phyloP scores from a whole-genome alignment of 345 rosid species.

The Anacardium occidentale region DNA sequence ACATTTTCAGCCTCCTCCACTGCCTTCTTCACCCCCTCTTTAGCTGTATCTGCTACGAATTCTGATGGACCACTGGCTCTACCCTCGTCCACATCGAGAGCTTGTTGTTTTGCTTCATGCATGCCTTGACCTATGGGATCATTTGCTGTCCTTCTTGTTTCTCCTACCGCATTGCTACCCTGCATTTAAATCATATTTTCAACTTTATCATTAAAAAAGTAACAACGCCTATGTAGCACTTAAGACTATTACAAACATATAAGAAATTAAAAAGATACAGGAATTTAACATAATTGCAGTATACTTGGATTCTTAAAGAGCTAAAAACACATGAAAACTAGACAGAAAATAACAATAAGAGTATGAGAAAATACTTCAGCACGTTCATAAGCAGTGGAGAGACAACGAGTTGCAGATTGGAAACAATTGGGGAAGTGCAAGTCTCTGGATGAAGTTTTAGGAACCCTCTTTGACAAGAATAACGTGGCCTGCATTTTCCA shows the following conservation, averaged over 20 bases:
- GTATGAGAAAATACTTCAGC: conserved; percentile 15
- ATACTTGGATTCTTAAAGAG: too few relatives aligned
- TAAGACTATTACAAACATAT: too few relatives aligned
- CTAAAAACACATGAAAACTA: too few relatives aligned
- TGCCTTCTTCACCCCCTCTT: conserved; percentile 45
- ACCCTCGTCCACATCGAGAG: conserved; percentile 23
- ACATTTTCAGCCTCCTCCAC: conserved; percentile 32
- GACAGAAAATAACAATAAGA: neutral
- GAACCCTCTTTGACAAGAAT: conserved; percentile 26
- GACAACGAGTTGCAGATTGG: conserved; percentile 11
- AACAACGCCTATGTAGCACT: too few relatives aligned
- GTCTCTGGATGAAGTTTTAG: conserved; percentile 16
- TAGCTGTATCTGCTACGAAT: conserved; percentile 38
- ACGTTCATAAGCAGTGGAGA: conserved; percentile 28
- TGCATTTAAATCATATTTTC: neutral
- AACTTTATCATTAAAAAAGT: too few relatives aligned
- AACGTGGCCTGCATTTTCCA: conserved; percentile 24
- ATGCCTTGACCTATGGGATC: conserved; percentile 8
- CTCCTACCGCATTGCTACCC: conserved; percentile 30
- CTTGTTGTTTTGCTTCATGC: conserved; percentile 19
- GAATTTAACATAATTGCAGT: too few relatives aligned
- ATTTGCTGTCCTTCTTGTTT: conserved; percentile 4
- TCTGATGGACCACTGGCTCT: conserved; percentile 15
- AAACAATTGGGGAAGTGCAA: conserved; percentile 11
- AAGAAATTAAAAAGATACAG: too few relatives aligned